phyloP scores from a whole-genome alignment of 768 basidiomycete genomes.

The Leccinum sublutescens region DNA sequence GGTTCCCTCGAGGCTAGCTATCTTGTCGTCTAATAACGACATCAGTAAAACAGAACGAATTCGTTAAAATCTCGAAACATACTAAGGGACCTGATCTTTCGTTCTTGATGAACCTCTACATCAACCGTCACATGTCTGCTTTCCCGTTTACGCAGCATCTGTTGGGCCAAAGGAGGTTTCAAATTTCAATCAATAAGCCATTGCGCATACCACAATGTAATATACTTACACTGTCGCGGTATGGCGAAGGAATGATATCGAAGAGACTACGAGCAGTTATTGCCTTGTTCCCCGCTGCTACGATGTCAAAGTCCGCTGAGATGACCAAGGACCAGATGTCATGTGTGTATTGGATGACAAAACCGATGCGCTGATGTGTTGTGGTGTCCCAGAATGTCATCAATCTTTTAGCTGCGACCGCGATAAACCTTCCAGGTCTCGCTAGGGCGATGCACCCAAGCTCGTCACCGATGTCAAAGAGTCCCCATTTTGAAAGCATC shows the following conservation, averaged over 20 bases:
- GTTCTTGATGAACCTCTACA: neutral
- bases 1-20: neutral
- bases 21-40: neutral
- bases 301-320: conserved; percentile 2
- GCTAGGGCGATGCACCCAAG: neutral
- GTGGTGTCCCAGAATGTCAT: neutral
- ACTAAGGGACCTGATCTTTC: neutral
- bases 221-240: conserved; percentile 5
- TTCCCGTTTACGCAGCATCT: neutral
- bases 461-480: neutral
- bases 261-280: conserved; percentile 5
- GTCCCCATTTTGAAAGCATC: neutral
- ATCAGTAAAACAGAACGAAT: neutral
- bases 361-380: neutral
- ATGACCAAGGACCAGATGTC: neutral
- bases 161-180: neutral
- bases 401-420: neutral
- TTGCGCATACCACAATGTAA: neutral
- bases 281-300: neutral
- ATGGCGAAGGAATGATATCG: conserved; percentile 1
- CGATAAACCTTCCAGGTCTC: neutral
- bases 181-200: no score
- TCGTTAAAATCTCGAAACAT: neutral
- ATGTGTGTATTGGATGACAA: neutral
- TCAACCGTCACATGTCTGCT: neutral